Evolutionary conservation across 345 rosid species (phyloP), one percentile per base, ranked within the genome.

Genomic region (Boechera retrofracta): DNA sequence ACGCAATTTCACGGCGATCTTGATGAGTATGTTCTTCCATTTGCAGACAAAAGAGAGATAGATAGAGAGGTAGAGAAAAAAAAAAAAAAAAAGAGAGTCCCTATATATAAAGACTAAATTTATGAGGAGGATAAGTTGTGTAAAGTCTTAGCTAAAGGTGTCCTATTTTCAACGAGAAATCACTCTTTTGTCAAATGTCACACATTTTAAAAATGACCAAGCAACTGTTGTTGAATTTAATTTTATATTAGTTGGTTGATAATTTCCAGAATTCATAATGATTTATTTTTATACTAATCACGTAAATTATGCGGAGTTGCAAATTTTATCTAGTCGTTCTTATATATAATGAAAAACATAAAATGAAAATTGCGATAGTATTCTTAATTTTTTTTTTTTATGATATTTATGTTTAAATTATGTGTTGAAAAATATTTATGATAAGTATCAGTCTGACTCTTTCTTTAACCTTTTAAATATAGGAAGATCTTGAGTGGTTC

Each of bases 11-110:
- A 10, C 82, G 88, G 79, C 71, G 83, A 72, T 74, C 80, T 69
- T 85, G 89, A 33, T 85, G 89, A 33, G 79, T 68, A 61, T 63
- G 66, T 55, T 79, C 75, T 62, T 91, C 96, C 97, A 94, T 91
- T 86, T 71, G 73, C 53, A 47, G 55, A 70, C 68, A 44, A 44
- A 12, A 13, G 2, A 44, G 55, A 63, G 35, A 49, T 49, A 52
- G 26, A 67, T 11, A 60, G 49, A 31, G 54, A 66, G 29, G 59
- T 44, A 53, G 28, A 66, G 53, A 36, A 29, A 28, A 10, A 13
- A 12, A 48, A 15, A 13, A 45, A 18, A 7, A 11, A 42, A 4
- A 35, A 26, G 51, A 52, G 52, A 45, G 53, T 38, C 28, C 3
- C 28, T 10, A 2, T 69, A 72, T 65, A 65, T 72, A 49, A 72